phyloP scores from a whole-genome alignment of 169 alveolate genomes.

The Eimeria brunetti region DNA sequence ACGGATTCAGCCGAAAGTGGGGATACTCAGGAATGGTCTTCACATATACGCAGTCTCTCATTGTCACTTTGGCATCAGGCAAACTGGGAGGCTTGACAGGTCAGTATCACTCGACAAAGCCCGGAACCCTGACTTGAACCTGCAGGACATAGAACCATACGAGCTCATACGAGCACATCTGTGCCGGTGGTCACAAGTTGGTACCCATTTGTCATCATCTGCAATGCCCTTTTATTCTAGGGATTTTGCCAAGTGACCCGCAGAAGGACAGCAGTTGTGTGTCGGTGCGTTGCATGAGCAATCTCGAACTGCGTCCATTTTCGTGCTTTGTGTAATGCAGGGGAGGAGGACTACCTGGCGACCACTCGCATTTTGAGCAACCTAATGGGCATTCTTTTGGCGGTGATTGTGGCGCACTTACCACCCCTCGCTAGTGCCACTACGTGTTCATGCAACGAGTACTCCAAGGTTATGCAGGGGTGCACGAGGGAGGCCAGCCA shows the following conservation, averaged over 20 bases:
- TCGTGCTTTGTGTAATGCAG: slow-evolving; percentile 47
- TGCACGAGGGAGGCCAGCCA: slow-evolving; percentile 47
- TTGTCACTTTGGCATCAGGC: slow-evolving; percentile 47
- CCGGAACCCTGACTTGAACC: not conserved
- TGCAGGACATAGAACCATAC: too few species aligned
- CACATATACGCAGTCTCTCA: slow-evolving; percentile 74
- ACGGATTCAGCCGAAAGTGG: slow-evolving; percentile 71
- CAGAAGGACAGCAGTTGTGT: not conserved
- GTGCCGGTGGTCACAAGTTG: not conserved
- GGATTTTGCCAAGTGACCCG: not conserved
- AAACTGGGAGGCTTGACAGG: slow-evolving; percentile 75
- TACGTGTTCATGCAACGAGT: slow-evolving; percentile 7
- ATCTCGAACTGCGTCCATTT: not conserved
- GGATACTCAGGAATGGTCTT: slow-evolving; percentile 76
- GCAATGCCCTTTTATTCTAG: not conserved
- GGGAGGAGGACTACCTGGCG: slow-evolving; percentile 49
- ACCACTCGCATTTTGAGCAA: slow-evolving; percentile 69
- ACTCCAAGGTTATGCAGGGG: slow-evolving; percentile 31
- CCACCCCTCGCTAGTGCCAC: slow-evolving; percentile 71
- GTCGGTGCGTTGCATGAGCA: not conserved
- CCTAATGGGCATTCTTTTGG: slow-evolving; percentile 69
- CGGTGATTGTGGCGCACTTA: slow-evolving; percentile 62
- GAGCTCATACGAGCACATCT: not conserved
- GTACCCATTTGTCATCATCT: not conserved
- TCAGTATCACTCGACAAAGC: not conserved